Base-by-base conservation (phyloP, 495 filamentous ascomycete genomes). In the Neurospora pannonica region DNA sequence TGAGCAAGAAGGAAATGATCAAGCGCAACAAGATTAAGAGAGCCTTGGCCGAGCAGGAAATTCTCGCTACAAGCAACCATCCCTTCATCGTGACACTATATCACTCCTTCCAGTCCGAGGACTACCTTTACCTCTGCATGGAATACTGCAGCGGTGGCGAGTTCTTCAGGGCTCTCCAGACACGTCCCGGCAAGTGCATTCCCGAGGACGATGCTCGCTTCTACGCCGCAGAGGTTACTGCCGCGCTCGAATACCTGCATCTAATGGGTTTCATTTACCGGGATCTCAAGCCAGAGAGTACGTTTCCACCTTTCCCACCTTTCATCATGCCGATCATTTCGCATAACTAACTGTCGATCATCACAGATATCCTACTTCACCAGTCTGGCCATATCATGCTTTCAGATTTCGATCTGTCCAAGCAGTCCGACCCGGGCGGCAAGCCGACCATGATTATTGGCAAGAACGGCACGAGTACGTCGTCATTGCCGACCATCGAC, bases 1-100 rank as follows among this genome's bases (percentile, higher is more conserved):
- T 99, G 84, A 98, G 94, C 87, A 99, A 99, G 85, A 97, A 98
- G 87, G 96, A 99, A 85, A 99, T 99, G 96, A 99, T 99, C 85
- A 99, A 99, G 86, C 91, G 96, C 39, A 99, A 99, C 84, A 99
- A 99, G 88, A 99, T 99, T 87, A 99, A 99, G 87, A 90, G 96
- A 77, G 96, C 96, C 69, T 85, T 99, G 80, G 96, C 96, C 36
- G 96, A 99, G 82, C 96, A 99, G 83, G 96, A 99, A 80, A 99
- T 99, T 79, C 84, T 99, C 62, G 96, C 96, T 24, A 99, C 96
- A 6, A 98, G 95, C 85, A 99, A 99, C 76, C 96, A 99, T 79
- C 96, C 96, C 0, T 99, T 99, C 80, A 99, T 99, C 81, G 96
- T 99, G 73, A 99, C 96, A 1, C 86, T 99, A 8, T 99, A 98